Base-by-base conservation (phyloP, 1,139 yeast genomes). In the Blastobotrys persicus region DNA sequence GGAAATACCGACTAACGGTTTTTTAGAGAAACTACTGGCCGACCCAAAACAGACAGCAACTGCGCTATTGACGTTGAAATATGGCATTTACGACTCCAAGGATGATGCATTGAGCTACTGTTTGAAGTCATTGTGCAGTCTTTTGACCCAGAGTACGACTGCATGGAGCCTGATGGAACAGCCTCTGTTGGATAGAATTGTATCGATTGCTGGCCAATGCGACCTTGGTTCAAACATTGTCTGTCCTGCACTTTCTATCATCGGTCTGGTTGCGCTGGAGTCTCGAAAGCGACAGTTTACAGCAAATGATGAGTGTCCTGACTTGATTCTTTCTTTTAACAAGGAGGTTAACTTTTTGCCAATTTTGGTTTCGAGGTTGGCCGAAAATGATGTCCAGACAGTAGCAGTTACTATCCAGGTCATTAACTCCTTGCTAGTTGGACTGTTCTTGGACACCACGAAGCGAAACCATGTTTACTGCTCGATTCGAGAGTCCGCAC, bases 161-260 rank as follows among this genome's bases (percentile, higher is more conserved):
- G 59, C 65, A 4, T 63, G 66, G 66, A 54, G 56, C 32, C 57
- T 61, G 13, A 52, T 61, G 26, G 66, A 63, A 31, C 62, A 60
- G 45, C 53, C 60, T 11, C 51, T 64, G 2, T 48, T 63, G 34
- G 62, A 60, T 44, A 55, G 45, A 18, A 40, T 55, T 26, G 52
- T 48, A 7, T 35, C 47, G 45, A 53, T 61, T 26, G 53, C 59
- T 2, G 55, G 58, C 3, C 42, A 46, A n/a, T 46, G 50, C n/a
- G 65, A 61, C 32, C 55, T 54, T 31, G 49, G 54, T 13, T 45
- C 58, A n/a, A 49, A 45, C 31, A 56, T 60, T 6, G 51, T 59
- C 6, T 61, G 63, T 28, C 66, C 67, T 4, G 64, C 67, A 2
- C 47, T 63, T 31, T 56, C 64, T 7, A 55, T 59, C 13, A 50